Conservation (phyloP, 2,329 filamentous ascomycete species). For the Arthrobotrys sphaeroides region DNA sequence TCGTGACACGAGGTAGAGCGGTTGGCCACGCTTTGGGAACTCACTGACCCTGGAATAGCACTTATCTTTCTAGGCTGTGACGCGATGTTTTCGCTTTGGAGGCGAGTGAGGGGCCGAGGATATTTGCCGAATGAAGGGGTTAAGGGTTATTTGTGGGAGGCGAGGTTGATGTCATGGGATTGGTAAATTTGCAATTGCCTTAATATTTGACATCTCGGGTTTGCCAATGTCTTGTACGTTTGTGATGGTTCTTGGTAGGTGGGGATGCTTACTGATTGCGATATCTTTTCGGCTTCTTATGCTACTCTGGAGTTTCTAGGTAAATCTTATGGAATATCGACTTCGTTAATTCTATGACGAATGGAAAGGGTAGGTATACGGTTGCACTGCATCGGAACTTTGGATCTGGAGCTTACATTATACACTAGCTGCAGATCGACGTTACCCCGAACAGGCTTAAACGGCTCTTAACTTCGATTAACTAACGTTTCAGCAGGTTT, state of each 20-base stretch:
- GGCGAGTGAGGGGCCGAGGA: conserved; percentile 13
- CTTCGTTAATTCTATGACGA: background rate
- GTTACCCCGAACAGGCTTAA: conserved; percentile 25
- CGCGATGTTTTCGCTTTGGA: background rate
- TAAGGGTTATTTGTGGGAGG: background rate
- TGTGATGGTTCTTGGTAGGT: no score
- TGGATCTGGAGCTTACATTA: conserved; percentile 2
- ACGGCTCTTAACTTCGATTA: conserved; percentile 4
- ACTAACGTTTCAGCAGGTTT: conserved; percentile 29
- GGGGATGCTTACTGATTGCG: no score
- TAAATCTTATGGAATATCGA: no score
- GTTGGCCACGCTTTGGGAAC: no score
- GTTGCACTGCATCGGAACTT: conserved; percentile 15
- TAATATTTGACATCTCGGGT: background rate
- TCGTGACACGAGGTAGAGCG: no score
- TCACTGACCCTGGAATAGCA: no score
- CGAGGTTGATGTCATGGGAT: conserved; percentile 7
- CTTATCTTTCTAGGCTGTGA: background rate
- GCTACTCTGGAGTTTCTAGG: no score
- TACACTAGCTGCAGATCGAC: conserved; percentile 7
- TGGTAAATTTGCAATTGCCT: no score
- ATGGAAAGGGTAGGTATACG: background rate
- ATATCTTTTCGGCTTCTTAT: no score
- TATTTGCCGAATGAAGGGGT: conserved; percentile 21
- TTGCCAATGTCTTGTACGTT: no score